Percentiles rank a stretch among this genome's conserved stretches.
phyloP scores from a whole-genome alignment of 1,284 basidiomycete species.

The Phlebopus sp. region DNA sequence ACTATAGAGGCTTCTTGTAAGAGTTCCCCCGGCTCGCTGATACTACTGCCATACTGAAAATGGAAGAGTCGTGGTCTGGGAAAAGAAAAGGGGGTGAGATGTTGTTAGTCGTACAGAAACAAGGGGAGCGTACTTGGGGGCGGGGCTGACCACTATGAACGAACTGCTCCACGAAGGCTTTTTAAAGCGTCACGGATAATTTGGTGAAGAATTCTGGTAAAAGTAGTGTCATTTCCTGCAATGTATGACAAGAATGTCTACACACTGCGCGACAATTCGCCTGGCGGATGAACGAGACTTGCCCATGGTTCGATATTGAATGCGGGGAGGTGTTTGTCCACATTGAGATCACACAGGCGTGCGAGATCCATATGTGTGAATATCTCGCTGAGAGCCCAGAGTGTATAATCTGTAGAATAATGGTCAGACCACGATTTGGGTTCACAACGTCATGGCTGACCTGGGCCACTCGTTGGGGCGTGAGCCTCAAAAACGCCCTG shows the following conservation, averaged over 20 bases:
- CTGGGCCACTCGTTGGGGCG: slow-evolving; percentile 31
- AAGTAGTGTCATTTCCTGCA: slow-evolving; percentile 3
- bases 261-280: slow-evolving; percentile 40
- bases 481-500: slow-evolving; percentile 20
- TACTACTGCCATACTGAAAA: slow-evolving; percentile 39
- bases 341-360: slow-evolving; percentile 39
- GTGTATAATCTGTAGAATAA: slow-evolving; percentile 36
- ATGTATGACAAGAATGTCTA: not conserved
- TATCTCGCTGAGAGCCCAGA: slow-evolving; percentile 58
- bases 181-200: slow-evolving; percentile 36
- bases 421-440: not conserved
- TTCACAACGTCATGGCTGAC: slow-evolving; percentile 24
- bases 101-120: not conserved
- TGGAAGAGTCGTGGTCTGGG: slow-evolving; percentile 37
- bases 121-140: slow-evolving; percentile 30
- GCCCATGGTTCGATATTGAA: slow-evolving; percentile 37
- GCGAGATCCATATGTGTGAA: slow-evolving; percentile 63
- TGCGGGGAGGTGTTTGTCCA: slow-evolving; percentile 36
- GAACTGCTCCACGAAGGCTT: slow-evolving; percentile 29
- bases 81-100: slow-evolving; percentile 1
- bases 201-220: slow-evolving; percentile 38
- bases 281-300: slow-evolving; percentile 33
- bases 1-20: slow-evolving; percentile 39
- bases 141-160: slow-evolving; percentile 19
- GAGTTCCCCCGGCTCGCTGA: slow-evolving; percentile 30